Evolutionary conservation across 2,329 filamentous ascomycete species (phyloP), one percentile per base, ranked within the genome.

Genomic region (Claviceps fusiformis): DNA sequence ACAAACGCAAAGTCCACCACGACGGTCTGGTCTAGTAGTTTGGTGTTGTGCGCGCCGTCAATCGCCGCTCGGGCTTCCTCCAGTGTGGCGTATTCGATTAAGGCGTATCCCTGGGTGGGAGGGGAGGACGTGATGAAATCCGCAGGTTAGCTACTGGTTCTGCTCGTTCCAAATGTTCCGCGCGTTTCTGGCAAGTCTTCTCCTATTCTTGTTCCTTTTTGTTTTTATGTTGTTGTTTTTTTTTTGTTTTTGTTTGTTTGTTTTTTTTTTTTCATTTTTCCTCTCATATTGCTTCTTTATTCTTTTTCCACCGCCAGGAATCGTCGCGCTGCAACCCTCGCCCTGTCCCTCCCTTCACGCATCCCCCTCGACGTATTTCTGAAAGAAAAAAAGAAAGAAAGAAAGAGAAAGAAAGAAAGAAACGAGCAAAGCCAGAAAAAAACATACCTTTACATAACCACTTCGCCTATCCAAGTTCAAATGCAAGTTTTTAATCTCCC

Each of bases 1-100:
- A 93, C 88, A 67, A 93, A 93, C 1, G 87, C 89, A 70, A 90
- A 93, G 71, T 93, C 88, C 58, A 92, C 87, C 57, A 79, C 74
- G 60, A 93, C 79, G 8, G 85, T 89, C 75, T 93, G 87, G 63
- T 93, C 88, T 48, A 93, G 79, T 55, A 93, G 74, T 69, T 91
- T 87, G 46, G 83, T 82, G 59, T 82, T 76, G 68, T 93, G 80
- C n/a, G 86, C 85, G 62, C 83, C 85, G 67, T 89, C 83, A 64
- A 93, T 89, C 48, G 88, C 88, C n/a, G 85, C 86, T 59, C 85
- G 81, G 15, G 88, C 88, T 68, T 93, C 88, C 59, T 83, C 78
- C 45, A 90, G 75, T 0, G 87, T 92, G 1, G 86, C 76, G 70
- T 90, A 93, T 68, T 93, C 89, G 68, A 93, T 91, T 62, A 93